Conservation (phyloP, 2,329 filamentous ascomycete species). For the Botrytis fragariae region DNA sequence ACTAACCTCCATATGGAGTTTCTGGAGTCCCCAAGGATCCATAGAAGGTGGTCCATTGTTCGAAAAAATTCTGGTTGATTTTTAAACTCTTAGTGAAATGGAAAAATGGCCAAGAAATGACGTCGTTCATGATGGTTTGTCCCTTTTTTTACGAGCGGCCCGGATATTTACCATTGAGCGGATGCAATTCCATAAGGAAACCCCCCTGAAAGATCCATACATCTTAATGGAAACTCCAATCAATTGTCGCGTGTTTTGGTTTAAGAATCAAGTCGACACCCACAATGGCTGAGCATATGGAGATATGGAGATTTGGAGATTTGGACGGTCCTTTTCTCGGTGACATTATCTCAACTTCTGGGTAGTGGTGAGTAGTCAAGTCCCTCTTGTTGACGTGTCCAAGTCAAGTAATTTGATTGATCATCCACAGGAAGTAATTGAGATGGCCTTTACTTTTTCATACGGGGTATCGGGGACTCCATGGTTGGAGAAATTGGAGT, state of each 20-base stretch:
- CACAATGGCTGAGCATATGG: neutral
- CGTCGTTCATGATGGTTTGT: neutral
- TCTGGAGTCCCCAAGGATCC: slow-evolving; percentile 2
- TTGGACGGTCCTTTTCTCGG: slow-evolving; percentile 9
- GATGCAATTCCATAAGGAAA: neutral
- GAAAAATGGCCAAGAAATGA: neutral
- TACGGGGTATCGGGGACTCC: slow-evolving; percentile 8
- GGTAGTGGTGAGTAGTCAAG: neutral
- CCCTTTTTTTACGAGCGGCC: neutral
- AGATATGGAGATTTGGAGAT: neutral
- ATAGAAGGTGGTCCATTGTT: slow-evolving; percentile 4
- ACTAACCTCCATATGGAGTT: neutral
- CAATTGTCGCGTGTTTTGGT: neutral
- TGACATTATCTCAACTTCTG: neutral
- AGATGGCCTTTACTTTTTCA: neutral
- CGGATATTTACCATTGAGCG: neutral
- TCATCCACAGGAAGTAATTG: neutral
- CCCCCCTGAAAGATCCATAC: neutral
- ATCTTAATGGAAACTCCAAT: neutral
- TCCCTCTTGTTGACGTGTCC: neutral
- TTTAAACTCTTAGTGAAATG: neutral
- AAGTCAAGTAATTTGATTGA: neutral
- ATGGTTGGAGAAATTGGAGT: slow-evolving; percentile 8
- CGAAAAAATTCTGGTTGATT: neutral
- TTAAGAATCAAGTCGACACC: neutral